Evolutionary conservation across 116 monocot genomes (phyloP), one percentile per base, ranked within the genome.

Genomic region (Cymodocea nodosa): DNA sequence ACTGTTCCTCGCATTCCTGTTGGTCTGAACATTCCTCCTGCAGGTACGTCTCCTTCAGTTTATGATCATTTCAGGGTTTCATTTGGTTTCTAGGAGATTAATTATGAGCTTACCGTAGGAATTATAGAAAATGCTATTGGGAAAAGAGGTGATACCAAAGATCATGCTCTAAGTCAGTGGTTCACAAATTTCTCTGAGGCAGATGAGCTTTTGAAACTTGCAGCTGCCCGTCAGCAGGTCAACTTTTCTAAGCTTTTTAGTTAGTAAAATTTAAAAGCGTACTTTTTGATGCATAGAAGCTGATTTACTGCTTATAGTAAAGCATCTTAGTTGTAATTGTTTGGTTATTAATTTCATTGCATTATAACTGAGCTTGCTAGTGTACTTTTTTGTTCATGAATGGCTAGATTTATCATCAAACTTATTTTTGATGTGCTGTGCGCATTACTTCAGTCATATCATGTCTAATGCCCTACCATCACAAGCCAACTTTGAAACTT

Each of bases 191-290:
- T 95, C 65, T 95, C 95, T 24, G 90, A 95, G 81, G 90, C 95
- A 40, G 95, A 94, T 73, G 90, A 95, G 79, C 76, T 95, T 16
- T 50, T 95, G 39, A 95, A 95, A 78, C 81, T 95, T 67, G 90
- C 95, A 20, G 95, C 95, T 59, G 95, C 90, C 72, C 87, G 90
- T 50, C 95, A 95, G 71, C 95, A 95, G 77, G 94, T 95, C 36
- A 40, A 35, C 23, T 15, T 50, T n/a, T 64, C 23, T 7, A 50
- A 36, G 36, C 15, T 36, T 57, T 57, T 24, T 57, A 57, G 23
- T 2, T 44, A 44, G 44, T 44, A 12, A 44, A 30, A 44, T 44
- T 44, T 44, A 12, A 44, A 44, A 44, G 44, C 12, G 4, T 39
- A 39, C 4, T 6, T 9, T 39, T 39, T 39, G 4, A 39, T 39